Evolutionary conservation across 108 stramenopile species (phyloP).

Genomic region (Conticribra guillardii): DNA sequence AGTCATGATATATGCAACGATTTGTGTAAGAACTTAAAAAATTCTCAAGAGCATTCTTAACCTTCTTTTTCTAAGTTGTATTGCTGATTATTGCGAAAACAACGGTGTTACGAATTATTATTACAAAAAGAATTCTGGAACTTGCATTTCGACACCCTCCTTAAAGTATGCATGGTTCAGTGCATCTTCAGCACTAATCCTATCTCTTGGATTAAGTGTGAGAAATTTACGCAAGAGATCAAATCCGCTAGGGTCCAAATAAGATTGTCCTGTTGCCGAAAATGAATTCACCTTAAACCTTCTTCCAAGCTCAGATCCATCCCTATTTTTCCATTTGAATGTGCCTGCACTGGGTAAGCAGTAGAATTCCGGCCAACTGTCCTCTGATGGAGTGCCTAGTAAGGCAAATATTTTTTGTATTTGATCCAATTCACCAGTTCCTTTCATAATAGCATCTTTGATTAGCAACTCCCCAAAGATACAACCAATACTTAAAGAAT

Average conservation of each 20-base stretch:
- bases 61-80: no score
- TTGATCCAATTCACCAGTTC: conserved; percentile 96
- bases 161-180: conserved; percentile 56
- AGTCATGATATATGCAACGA: no score
- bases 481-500: conserved; percentile 79
- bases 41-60: not conserved
- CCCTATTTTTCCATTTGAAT: conserved; percentile 78
- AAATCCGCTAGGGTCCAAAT: conserved; percentile 85
- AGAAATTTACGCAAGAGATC: conserved; percentile 86
- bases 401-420: conserved; percentile 93
- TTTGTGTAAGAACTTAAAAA: not conserved
- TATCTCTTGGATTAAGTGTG: conserved; percentile 83
- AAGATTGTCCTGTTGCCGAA: conserved; percentile 67
- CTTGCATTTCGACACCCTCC: conserved; percentile 40
- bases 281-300: conserved; percentile 76
- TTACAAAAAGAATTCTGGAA: conserved; percentile 26
- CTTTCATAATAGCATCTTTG: conserved; percentile 90
- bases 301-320: conserved; percentile 48
- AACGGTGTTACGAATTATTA: not conserved
- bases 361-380: conserved; percentile 79
- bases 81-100: not conserved
- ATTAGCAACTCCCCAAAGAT: conserved; percentile 96
- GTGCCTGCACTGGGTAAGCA: conserved; percentile 71
- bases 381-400: conserved; percentile 84
- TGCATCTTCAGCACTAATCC: conserved; percentile 92